Conservation (phyloP, 768 basidiomycete genomes). For the Collybia sp. region DNA sequence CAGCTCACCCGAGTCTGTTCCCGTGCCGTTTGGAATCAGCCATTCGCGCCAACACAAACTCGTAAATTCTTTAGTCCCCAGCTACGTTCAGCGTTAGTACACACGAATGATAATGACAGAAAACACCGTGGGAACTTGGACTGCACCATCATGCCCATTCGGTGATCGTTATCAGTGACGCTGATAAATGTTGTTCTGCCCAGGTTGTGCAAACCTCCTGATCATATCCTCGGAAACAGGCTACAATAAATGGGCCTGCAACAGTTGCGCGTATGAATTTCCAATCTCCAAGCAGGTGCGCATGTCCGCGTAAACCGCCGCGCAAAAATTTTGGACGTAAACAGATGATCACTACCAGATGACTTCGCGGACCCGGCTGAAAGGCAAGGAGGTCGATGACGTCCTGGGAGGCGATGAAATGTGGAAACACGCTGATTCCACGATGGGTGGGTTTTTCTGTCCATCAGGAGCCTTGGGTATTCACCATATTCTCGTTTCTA, state of each 20-base stretch:
- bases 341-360: constrained; percentile 48
- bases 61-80: too few species aligned
- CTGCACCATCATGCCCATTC: too few species aligned
- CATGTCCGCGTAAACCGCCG: background rate
- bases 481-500: constrained; percentile 12
- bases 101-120: too few species aligned
- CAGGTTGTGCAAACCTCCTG: constrained; percentile 87
- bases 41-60: too few species aligned
- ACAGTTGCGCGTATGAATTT: constrained; percentile 94
- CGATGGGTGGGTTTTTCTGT: constrained; percentile 57
- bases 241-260: constrained; percentile 91
- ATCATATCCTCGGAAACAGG: constrained; percentile 73
- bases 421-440: constrained; percentile 93
- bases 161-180: too few species aligned
- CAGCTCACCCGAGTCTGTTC: too few species aligned
- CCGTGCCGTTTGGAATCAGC: too few species aligned
- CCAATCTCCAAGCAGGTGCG: constrained; percentile 80
- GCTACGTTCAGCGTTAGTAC: too few species aligned
- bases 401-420: constrained; percentile 91
- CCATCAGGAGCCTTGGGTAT: background rate
- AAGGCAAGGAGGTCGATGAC: constrained; percentile 91
- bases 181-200: constrained; percentile 92
- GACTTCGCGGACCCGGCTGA: constrained; percentile 83
- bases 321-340: background rate
- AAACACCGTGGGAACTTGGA: too few species aligned